These are phyloP conservation scores for Crithidia fasciculata DNA, from an alignment of 208 protist genomes.

Conservation along the genomic window DNA sequence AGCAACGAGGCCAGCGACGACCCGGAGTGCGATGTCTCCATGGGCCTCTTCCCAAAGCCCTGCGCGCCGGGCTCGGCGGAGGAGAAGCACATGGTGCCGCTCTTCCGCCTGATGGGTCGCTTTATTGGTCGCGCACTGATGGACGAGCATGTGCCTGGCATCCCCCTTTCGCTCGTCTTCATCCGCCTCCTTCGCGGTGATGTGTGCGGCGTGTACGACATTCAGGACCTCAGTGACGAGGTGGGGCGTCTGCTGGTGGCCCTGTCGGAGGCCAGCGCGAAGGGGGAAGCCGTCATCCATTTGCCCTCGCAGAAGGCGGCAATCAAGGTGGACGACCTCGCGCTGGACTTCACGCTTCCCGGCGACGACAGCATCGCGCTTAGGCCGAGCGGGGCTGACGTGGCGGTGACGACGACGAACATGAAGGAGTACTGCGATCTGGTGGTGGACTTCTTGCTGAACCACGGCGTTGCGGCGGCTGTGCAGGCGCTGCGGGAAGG, in stretches of 20 bases:
- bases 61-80: slow-evolving; percentile 25
- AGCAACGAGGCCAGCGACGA: slow-evolving; percentile 47
- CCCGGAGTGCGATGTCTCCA: slow-evolving; percentile 48
- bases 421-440: slow-evolving; percentile 77
- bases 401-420: slow-evolving; percentile 60
- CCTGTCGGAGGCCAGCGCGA: slow-evolving; percentile 35
- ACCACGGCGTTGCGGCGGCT: slow-evolving; percentile 55
- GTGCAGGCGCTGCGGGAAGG: slow-evolving; percentile 64
- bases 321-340: slow-evolving; percentile 63
- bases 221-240: slow-evolving; percentile 60
- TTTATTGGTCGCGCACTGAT: slow-evolving; percentile 82
- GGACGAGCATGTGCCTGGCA: slow-evolving; percentile 73
- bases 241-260: slow-evolving; percentile 58
- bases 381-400: slow-evolving; percentile 34
- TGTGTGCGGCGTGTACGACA: slow-evolving; percentile 66
- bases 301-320: slow-evolving; percentile 34
- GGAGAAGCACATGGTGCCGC: slow-evolving; percentile 14
- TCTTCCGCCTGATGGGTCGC: slow-evolving; percentile 71
- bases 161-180: slow-evolving; percentile 77
- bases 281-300: slow-evolving; percentile 20
- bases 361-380: slow-evolving; percentile 75
- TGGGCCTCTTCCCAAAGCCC: slow-evolving; percentile 73
- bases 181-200: slow-evolving; percentile 83
- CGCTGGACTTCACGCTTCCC: slow-evolving; percentile 79
- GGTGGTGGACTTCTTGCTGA: slow-evolving; percentile 63